Base-by-base conservation (phyloP, 140 eudicot genomes). In the Flaveria floridana region DNA sequence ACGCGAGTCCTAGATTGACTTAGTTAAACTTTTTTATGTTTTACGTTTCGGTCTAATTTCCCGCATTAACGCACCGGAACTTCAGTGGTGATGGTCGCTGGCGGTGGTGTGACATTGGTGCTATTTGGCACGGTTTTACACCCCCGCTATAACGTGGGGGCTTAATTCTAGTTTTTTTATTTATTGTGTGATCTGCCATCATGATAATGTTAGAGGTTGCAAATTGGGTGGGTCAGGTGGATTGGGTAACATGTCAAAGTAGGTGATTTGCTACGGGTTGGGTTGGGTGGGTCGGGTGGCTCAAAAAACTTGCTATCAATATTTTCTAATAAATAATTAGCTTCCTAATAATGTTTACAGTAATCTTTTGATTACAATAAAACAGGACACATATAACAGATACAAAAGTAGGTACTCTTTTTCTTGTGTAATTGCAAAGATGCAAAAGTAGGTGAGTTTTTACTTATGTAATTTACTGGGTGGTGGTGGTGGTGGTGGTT, bases 141-240 rank as follows among this genome's bases (percentile, higher is more conserved):
- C 28, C 28, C 3, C 28, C 28, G 28, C 28, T 3, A 3, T 2
- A 26, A 26, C 28, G 28, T 1, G 28, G 28, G 28, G 28, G 28
- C 28, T 26, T 26, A 26, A 26, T 26, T 26, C 28, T 26, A 26
- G 28, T 26, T 19, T n/a, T 23, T 23, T 23, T n/a, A n/a, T 51
- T 2, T 55, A 72, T 19, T 53, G 42, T 39, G 58, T 15, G 58
- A 20, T 30, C 10, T 9, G 3, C 21, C 41, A 21, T 41, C 47
- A 52, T 28, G 28, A 51, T n/a, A 52, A 26, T 58, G 39, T 39
- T 52, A 42, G 73, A 68, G 20, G 73, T 67, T 11, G 55, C 21
- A 39, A 21, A 47, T 3, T 11, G 57, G 65, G 34, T 2, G 34
- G 34, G 65, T 21, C 34, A 5, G 52, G 28, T 13, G 2, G 53